Percentiles rank a stretch among this genome's conserved stretches.
Evolutionary conservation across 345 rosid genomes (phyloP).

Genomic region (Nasturtium officinale): DNA sequence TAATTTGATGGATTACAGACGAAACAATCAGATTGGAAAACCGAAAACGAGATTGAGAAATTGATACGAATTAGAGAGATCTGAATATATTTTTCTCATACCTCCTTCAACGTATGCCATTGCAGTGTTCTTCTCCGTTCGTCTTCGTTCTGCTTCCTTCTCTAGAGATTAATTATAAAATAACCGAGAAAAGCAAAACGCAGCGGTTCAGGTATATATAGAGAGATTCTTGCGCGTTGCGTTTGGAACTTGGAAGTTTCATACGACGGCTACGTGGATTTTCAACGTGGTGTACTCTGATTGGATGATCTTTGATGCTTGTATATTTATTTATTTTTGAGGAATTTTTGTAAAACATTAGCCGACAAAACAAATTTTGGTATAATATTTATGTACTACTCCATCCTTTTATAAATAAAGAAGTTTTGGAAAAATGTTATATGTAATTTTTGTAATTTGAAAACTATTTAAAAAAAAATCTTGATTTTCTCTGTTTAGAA

Average conservation of each 20-base stretch:
- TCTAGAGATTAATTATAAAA: neutral
- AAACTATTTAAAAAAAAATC: too few species aligned
- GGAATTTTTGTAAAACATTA: too few species aligned
- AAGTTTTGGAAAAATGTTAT: too few species aligned
- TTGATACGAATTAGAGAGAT: neutral
- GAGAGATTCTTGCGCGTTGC: neutral
- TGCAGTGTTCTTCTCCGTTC: too few species aligned
- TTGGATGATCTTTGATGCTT: neutral
- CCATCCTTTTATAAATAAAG: too few species aligned
- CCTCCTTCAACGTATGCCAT: neutral
- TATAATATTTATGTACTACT: too few species aligned
- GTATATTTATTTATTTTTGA: too few species aligned
- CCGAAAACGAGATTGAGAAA: neutral
- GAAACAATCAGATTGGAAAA: neutral
- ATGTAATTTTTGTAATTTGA: too few species aligned
- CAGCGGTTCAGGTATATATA: neutral
- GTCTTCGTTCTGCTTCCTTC: neutral
- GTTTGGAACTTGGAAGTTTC: too few species aligned
- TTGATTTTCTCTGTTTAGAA: too few species aligned
- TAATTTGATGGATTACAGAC: neutral
- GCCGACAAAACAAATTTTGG: too few species aligned
- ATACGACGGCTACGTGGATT: conserved; percentile 1
- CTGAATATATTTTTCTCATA: neutral
- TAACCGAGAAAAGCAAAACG: neutral
- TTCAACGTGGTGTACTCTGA: neutral